Base-by-base conservation (phyloP, 352 stramenopile genomes). In the Globisporangium viniferum region DNA sequence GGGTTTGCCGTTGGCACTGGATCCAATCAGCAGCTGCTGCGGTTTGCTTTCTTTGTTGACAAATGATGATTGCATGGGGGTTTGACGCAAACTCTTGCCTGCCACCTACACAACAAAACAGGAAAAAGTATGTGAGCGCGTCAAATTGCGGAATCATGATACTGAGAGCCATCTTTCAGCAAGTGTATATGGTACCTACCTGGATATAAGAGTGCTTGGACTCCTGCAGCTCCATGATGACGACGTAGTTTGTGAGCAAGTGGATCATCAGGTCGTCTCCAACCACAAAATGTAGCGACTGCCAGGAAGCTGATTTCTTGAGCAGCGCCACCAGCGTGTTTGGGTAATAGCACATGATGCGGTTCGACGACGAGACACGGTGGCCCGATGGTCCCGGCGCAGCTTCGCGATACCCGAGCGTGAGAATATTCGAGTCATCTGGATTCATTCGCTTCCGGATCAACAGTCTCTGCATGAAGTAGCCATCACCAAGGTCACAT, bases 191-290 rank as follows among this genome's bases (percentile, higher is more conserved):
- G 44, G 5, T 8, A 22, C 35, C 4, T 72, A 90, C 82, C 78
- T 92, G 86, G 15, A 94, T 76, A 58, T 80, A 91, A 22, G 78
- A 81, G 15, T 67, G 62, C 18, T 66, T 56, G 1, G 60, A 31
- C 0, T 71, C 27, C 12, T 78, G 74, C 4, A 90, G 48, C 46
- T 81, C 68, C 9, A 85, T 57, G 55, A 91, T 75, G 5, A 94
- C 73, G 14, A 75, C 77, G 61, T 90, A 90, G 64, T 93, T 74
- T 14, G 90, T 62, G 15, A 94, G 48, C 53, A 94, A 63, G 44
- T 92, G 80, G 3, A 77, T 73, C 70, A 94, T 79, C 33, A 91
- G 69, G 14, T 92, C 80, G 60, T 93, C 84, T 0, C 86, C 86
- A 53, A 92, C 84, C 24, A 82, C 49, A 7, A 71, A 12, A 18